phyloP scores from a whole-genome alignment of 768 basidiomycete species.

The Guyanaporus albipodus region DNA sequence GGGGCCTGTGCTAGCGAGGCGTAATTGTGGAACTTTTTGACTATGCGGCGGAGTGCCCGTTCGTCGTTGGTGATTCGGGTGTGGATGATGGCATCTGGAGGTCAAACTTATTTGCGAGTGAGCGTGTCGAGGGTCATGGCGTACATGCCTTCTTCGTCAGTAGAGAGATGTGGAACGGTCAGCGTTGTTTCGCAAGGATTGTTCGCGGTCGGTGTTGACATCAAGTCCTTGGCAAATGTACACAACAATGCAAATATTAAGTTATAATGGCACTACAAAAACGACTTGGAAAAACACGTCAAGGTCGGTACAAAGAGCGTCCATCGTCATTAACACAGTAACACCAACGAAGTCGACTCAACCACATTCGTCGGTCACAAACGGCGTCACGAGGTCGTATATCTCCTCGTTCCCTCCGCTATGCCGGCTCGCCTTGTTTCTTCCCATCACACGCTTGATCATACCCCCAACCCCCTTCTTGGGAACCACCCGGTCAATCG shows the following conservation, averaged over 20 bases:
- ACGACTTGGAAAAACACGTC: too few relatives aligned
- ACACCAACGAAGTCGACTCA: slow-evolving; percentile 20
- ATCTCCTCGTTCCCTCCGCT: slow-evolving; percentile 70
- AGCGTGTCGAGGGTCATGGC: slow-evolving; percentile 8
- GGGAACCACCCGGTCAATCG: slow-evolving; percentile 35
- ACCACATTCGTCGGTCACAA: slow-evolving; percentile 73
- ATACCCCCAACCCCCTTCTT: slow-evolving; percentile 45
- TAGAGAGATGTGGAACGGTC: slow-evolving; percentile 43
- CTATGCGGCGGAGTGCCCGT: slow-evolving; percentile 68
- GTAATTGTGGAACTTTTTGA: slow-evolving; percentile 79
- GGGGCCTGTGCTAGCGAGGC: slow-evolving; percentile 53
- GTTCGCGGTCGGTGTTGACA: slow-evolving; percentile 9
- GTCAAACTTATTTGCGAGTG: slow-evolving; percentile 5
- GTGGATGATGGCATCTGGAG: slow-evolving; percentile 71
- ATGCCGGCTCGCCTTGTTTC: slow-evolving; percentile 43
- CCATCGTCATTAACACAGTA: too few relatives aligned
- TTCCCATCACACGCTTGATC: slow-evolving; percentile 59
- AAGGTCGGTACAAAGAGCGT: too few relatives aligned
- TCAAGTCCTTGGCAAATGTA: neutral
- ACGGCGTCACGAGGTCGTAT: slow-evolving; percentile 79
- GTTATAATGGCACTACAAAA: too few relatives aligned
- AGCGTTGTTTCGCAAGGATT: slow-evolving; percentile 7
- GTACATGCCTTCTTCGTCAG: slow-evolving; percentile 60
- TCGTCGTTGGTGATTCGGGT: slow-evolving; percentile 82
- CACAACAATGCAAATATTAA: too few relatives aligned